Conservation (phyloP, 805 yeast species). For the Ascoidea tarda region DNA sequence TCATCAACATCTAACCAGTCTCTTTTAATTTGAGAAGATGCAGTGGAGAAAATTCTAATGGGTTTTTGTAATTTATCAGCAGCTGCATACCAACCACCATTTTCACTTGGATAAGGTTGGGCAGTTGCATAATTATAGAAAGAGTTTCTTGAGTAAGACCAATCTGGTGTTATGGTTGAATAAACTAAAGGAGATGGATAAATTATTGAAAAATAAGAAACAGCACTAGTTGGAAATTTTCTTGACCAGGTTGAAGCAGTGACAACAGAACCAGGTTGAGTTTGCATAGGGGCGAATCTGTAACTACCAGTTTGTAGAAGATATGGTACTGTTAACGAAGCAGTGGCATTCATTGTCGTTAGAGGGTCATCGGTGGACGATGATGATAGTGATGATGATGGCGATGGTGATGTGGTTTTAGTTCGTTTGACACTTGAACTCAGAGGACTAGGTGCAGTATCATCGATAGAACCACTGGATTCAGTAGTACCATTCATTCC, state of each 20-base stretch:
- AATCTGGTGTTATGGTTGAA: slow-evolving; percentile 50
- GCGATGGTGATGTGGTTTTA: slow-evolving; percentile 26
- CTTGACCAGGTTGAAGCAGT: slow-evolving; percentile 56
- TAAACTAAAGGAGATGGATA: slow-evolving; percentile 1
- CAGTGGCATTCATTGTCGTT: slow-evolving; percentile 26
- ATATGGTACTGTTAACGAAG: slow-evolving; percentile 58
- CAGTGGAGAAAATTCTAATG: neutral
- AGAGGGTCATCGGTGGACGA: slow-evolving; percentile 24
- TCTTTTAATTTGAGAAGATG: neutral
- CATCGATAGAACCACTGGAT: slow-evolving; percentile 30
- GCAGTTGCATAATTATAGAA: slow-evolving; percentile 56
- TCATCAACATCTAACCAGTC: neutral
- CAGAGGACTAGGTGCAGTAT: slow-evolving; percentile 28
- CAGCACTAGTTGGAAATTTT: slow-evolving; percentile 54
- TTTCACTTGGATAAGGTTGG: slow-evolving; percentile 51
- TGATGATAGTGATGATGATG: slow-evolving; percentile 25
- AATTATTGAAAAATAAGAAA: slow-evolving; percentile 33
- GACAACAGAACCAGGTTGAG: slow-evolving; percentile 62
- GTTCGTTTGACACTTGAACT: slow-evolving; percentile 21
- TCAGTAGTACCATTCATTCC: slow-evolving; percentile 55
- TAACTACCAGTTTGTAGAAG: slow-evolving; percentile 64
- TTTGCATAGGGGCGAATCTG: slow-evolving; percentile 86
- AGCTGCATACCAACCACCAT: slow-evolving; percentile 53
- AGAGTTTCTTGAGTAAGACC: slow-evolving; percentile 58
- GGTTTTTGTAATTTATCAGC: slow-evolving; percentile 26